A percentile compares a stretch with the other conserved stretches of the same genome.
phyloP scores from a whole-genome alignment of 192 early-diverging fungal genomes.

The Umbelopsis sp. region DNA sequence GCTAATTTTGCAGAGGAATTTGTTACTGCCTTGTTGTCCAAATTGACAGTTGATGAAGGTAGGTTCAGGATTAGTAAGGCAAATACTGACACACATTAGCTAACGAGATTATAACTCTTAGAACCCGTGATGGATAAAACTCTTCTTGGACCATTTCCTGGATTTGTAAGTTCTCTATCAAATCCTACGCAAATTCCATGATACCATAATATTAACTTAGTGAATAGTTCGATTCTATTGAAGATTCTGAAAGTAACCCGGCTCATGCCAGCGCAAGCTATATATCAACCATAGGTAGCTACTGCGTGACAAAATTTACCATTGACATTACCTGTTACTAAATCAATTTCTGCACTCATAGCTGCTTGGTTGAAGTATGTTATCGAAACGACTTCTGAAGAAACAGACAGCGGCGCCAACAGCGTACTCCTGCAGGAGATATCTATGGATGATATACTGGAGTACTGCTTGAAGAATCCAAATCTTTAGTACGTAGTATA shows the following conservation, averaged over 20 bases:
- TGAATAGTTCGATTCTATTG: neutral
- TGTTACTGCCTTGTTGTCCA: slow-evolving; percentile 32
- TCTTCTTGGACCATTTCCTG: slow-evolving; percentile 34
- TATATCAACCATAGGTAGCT: slow-evolving; percentile 5
- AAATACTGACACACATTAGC: neutral
- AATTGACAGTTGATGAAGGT: slow-evolving; percentile 25
- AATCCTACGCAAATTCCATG: slow-evolving; percentile 7
- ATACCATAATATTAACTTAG: neutral
- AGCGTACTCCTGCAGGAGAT: slow-evolving; percentile 24
- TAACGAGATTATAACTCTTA: neutral
- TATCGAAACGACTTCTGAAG: slow-evolving; percentile 24
- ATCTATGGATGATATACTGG: slow-evolving; percentile 56
- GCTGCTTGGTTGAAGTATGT: slow-evolving; percentile 63
- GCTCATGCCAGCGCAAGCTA: slow-evolving; percentile 9
- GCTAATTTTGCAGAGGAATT: slow-evolving; percentile 33
- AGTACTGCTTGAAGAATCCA: slow-evolving; percentile 61
- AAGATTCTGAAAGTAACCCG: neutral
- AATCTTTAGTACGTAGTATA: slow-evolving; percentile 49
- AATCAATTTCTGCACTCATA: neutral
- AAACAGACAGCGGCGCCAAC: slow-evolving; percentile 25
- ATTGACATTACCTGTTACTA: neutral
- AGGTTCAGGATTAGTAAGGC: neutral
- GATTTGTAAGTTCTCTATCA: slow-evolving; percentile 43
- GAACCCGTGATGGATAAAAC: slow-evolving; percentile 27
- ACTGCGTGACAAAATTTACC: neutral